Evolutionary conservation across 2,329 filamentous ascomycete species (phyloP).

Genomic region (Tetracladium maxilliforme): DNA sequence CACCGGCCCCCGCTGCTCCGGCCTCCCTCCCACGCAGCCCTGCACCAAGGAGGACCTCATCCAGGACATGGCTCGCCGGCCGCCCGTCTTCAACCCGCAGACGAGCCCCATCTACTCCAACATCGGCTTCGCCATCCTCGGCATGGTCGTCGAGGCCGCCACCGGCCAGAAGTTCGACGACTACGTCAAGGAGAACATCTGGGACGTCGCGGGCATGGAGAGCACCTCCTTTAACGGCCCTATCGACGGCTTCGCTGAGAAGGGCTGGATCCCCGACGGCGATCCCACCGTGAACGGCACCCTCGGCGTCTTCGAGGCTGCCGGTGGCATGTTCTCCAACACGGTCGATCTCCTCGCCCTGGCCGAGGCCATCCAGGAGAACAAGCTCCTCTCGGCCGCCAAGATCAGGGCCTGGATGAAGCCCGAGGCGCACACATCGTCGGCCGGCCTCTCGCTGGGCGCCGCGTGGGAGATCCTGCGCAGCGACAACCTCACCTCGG

Average conservation of each 20-base stretch:
- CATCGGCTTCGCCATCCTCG: slow-evolving; percentile 26
- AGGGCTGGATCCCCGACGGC: no score
- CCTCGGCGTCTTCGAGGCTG: slow-evolving; percentile 13
- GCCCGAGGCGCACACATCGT: slow-evolving; percentile 20
- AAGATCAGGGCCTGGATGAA: slow-evolving; percentile 30
- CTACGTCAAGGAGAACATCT: slow-evolving; percentile 22
- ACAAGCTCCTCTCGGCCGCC: slow-evolving; percentile 21
- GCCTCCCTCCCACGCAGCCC: slow-evolving; percentile 15
- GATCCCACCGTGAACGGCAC: slow-evolving; percentile 18
- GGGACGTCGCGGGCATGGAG: slow-evolving; percentile 24
- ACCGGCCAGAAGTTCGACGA: slow-evolving; percentile 23
- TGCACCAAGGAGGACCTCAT: slow-evolving; percentile 15
- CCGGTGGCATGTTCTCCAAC: slow-evolving; percentile 24
- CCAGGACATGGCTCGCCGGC: slow-evolving; percentile 12
- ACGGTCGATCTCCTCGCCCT: slow-evolving; percentile 25
- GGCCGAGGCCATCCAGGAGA: slow-evolving; percentile 23
- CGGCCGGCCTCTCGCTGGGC: slow-evolving; percentile 21
- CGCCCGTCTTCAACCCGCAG: slow-evolving; percentile 26
- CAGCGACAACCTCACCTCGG: slow-evolving; percentile 17
- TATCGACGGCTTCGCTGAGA: slow-evolving; percentile 6
- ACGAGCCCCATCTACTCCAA: slow-evolving; percentile 33
- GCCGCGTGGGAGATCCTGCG: slow-evolving; percentile 32
- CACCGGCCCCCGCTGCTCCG: slow-evolving; percentile 16
- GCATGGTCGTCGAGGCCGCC: slow-evolving; percentile 26
- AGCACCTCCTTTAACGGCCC: slow-evolving; percentile 21